Evolutionary conservation across 2,329 filamentous ascomycete species (phyloP), one percentile per base, ranked within the genome.

Genomic region (Alternaria conjuncta): DNA sequence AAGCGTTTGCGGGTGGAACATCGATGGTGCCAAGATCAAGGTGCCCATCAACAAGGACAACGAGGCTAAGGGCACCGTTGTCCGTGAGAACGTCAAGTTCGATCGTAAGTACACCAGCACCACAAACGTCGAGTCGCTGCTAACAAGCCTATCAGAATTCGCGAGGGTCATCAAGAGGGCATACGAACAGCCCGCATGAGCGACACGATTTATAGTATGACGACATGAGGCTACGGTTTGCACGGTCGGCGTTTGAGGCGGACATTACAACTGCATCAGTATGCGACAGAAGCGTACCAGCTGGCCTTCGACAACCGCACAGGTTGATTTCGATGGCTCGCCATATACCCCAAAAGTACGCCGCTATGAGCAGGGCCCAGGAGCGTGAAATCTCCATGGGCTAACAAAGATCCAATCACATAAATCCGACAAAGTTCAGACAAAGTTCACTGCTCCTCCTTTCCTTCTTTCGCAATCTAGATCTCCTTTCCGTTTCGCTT

Each of bases 1-100:
- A 59, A 83, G 81, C 53, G 82, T 85, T 13, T 96, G 92, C 77
- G 93, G 92, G 69, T 99, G 95, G 94, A 88, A 87, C 74, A 86
- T 97, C 45, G 91, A 93, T 65, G 88, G 85, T 28, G 78, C 79
- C 43, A 82, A 76, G 65, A 90, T 97, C 67, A 88, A 88, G 80
- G 88, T 99, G 60, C 96, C 96, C 60, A 85, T 90, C 76, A 99
- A 99, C 85, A 92, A 96, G 78, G 96, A 99, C 64, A 80, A 80
- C 64, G 95, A 98, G 88, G 96, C 94, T 47, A 93, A 96, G 86
- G 96, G 96, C 82, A 91, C 94, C 44, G 92, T 97, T 81, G 96
- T 97, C 76, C 89, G 94, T 75, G 96, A 99, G 86, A 94, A 96
- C 70, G 96, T 99, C 77, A 93, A 92, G 82, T 90, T 97, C 64